These are phyloP conservation scores for Hyaloscypha bicolor DNA, from an alignment of 495 filamentous ascomycete species.

Conservation along the genomic window DNA sequence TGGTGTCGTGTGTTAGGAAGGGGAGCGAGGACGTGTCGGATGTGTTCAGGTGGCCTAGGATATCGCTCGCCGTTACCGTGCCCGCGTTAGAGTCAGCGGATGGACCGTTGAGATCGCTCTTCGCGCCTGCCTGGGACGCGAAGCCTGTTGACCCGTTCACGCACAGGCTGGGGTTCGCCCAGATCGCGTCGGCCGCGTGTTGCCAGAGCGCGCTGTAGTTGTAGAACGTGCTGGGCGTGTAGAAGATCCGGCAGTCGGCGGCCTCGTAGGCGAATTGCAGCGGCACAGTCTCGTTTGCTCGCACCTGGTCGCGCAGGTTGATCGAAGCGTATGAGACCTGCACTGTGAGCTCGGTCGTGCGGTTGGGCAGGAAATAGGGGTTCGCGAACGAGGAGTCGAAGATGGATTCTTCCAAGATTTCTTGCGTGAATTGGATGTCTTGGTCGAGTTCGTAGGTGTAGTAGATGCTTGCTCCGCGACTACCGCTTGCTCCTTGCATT, in stretches of 20 bases:
- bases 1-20: not conserved
- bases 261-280: slow-evolving; percentile 56
- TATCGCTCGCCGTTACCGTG: slow-evolving; percentile 7
- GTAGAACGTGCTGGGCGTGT: slow-evolving; percentile 47
- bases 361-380: slow-evolving; percentile 29
- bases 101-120: slow-evolving; percentile 6
- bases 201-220: slow-evolving; percentile 47
- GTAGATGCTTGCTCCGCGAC: slow-evolving; percentile 36
- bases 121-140: not conserved
- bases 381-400: slow-evolving; percentile 17
- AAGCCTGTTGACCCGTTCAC: slow-evolving; percentile 28
- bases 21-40: not conserved
- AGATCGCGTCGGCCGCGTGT: slow-evolving; percentile 38
- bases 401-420: slow-evolving; percentile 26
- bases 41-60: slow-evolving; percentile 5
- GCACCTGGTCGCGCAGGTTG: slow-evolving; percentile 46
- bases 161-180: slow-evolving; percentile 30
- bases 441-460: slow-evolving; percentile 32
- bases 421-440: slow-evolving; percentile 34
- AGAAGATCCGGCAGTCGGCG: slow-evolving; percentile 58
- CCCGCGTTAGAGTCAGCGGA: slow-evolving; percentile 1
- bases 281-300: slow-evolving; percentile 37
- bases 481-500: slow-evolving; percentile 46
- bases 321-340: slow-evolving; percentile 36
- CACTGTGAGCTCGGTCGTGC: slow-evolving; percentile 34